Conservation (phyloP, 495 filamentous ascomycete species). For the Talaromyces thailandensis region DNA sequence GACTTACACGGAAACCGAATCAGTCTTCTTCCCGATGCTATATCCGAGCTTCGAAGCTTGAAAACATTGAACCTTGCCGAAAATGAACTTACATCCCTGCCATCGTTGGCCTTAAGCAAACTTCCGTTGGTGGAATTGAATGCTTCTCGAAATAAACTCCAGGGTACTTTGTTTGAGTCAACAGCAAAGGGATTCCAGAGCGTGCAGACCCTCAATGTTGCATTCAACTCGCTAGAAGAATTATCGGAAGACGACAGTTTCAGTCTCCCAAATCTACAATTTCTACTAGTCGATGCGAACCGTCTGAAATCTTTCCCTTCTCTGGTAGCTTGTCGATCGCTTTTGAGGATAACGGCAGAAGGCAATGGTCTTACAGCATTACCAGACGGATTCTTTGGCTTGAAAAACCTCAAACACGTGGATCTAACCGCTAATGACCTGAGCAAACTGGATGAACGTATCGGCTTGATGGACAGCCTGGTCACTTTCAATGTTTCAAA, state of each 20-base stretch:
- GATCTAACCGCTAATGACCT: conserved; percentile 83
- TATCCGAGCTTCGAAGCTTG: conserved; percentile 55
- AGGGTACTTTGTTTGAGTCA: conserved; percentile 58
- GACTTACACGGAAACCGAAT: conserved; percentile 78
- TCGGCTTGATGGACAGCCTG: conserved; percentile 74
- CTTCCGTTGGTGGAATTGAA: conserved; percentile 66
- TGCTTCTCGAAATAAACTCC: conserved; percentile 71
- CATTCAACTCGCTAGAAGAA: conserved; percentile 59
- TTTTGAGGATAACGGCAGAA: conserved; percentile 65
- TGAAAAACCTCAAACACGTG: conserved; percentile 58
- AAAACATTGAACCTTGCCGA: conserved; percentile 67
- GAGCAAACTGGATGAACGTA: conserved; percentile 59
- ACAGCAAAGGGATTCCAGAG: conserved; percentile 46
- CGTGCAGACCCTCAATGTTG: conserved; percentile 67
- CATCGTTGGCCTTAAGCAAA: conserved; percentile 54
- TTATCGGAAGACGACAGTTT: conserved; percentile 43
- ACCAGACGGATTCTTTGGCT: conserved; percentile 61
- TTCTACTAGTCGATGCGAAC: conserved; percentile 67
- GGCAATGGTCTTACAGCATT: conserved; percentile 69
- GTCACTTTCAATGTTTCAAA: conserved; percentile 64
- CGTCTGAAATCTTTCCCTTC: conserved; percentile 62
- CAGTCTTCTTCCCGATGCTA: conserved; percentile 58
- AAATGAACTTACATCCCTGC: conserved; percentile 62
- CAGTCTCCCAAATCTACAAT: conserved; percentile 61
- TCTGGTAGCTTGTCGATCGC: conserved; percentile 58